A percentile compares a stretch with the other conserved stretches of the same genome.
Evolutionary conservation across 2,329 filamentous ascomycete genomes (phyloP).

Genomic region (Cephalotrichum gorgonifer): DNA sequence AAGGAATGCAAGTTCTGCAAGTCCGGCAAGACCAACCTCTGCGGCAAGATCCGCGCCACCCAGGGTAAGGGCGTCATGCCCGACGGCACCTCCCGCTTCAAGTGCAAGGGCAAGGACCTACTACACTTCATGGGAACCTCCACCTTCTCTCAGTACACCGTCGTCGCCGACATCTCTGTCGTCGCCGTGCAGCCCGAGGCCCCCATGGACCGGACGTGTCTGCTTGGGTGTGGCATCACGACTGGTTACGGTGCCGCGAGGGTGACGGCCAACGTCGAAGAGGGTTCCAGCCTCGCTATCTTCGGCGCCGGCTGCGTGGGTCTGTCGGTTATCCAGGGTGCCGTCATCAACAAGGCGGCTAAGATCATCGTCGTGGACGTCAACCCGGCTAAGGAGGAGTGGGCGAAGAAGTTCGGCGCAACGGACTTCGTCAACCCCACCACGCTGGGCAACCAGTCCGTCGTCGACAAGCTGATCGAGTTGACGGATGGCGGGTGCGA

Average conservation of each 20-base stretch:
- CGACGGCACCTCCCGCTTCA: constrained; percentile 91
- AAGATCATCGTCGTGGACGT: constrained; percentile 68
- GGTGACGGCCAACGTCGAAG: constrained; percentile 85
- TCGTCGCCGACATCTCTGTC: constrained; percentile 96
- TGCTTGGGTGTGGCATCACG: constrained; percentile 96
- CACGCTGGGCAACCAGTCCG: constrained; percentile 65
- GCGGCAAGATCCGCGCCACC: constrained; percentile 95
- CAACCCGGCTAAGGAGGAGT: constrained; percentile 84
- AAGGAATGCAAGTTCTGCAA: constrained; percentile 99
- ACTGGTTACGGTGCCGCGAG: constrained; percentile 94
- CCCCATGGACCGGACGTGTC: constrained; percentile 89
- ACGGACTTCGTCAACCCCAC: constrained; percentile 95
- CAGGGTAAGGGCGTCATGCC: constrained; percentile 96
- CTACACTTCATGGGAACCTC: constrained; percentile 99
- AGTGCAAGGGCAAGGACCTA: constrained; percentile 86
- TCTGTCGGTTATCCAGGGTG: constrained; percentile 89
- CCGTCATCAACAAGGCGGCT: constrained; percentile 69
- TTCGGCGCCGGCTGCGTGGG: constrained; percentile 96
- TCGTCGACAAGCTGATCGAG: constrained; percentile 88
- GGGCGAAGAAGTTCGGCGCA: constrained; percentile 88
- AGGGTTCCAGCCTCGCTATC: constrained; percentile 79
- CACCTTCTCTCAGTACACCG: constrained; percentile 97
- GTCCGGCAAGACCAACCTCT: constrained; percentile 98
- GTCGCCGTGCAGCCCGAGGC: constrained; percentile 86
- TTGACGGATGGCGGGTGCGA: constrained; percentile 98